Evolutionary conservation across 129 eudicot genomes (phyloP).

Genomic region (Lactuca saligna): DNA sequence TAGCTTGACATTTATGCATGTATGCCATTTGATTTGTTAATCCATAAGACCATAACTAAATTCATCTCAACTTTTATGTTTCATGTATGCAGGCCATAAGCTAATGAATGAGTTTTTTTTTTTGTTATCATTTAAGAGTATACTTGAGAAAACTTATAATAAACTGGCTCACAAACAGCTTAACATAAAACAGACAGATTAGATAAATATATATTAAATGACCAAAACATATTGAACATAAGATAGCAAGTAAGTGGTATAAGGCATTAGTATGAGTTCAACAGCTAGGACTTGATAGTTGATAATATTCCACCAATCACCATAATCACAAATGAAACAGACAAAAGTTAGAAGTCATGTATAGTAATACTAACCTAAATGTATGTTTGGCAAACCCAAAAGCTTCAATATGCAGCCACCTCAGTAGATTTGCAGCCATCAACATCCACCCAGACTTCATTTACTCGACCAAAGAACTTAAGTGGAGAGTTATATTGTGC

Average conservation of each 20-base stretch:
- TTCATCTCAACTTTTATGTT: too few relatives aligned
- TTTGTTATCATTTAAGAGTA: too few relatives aligned
- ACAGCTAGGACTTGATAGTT: neutral
- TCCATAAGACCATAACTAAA: too few relatives aligned
- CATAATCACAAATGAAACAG: conserved; percentile 15
- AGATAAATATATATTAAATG: neutral
- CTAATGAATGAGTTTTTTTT: too few relatives aligned
- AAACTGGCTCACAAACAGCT: too few relatives aligned
- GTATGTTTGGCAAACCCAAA: conserved; percentile 16
- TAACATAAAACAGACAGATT: too few relatives aligned
- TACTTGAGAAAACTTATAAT: too few relatives aligned
- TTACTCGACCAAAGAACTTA: conserved; percentile 58
- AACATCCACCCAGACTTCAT: conserved; percentile 90
- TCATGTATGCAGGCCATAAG: too few relatives aligned
- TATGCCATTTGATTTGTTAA: too few relatives aligned
- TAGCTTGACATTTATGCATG: too few relatives aligned
- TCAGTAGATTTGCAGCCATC: conserved; percentile 52
- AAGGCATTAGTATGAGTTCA: neutral
- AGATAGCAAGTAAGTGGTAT: conserved; percentile 10
- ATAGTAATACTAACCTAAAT: neutral
- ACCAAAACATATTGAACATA: conserved; percentile 3
- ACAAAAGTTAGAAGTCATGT: conserved; percentile 11
- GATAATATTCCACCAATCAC: conserved; percentile 16
- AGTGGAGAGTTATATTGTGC: conserved; percentile 83
- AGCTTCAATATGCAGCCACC: conserved; percentile 50